Evolutionary conservation across 192 early-diverging fungal genomes (phyloP).

Genomic region (Entomortierella beljakovae): DNA sequence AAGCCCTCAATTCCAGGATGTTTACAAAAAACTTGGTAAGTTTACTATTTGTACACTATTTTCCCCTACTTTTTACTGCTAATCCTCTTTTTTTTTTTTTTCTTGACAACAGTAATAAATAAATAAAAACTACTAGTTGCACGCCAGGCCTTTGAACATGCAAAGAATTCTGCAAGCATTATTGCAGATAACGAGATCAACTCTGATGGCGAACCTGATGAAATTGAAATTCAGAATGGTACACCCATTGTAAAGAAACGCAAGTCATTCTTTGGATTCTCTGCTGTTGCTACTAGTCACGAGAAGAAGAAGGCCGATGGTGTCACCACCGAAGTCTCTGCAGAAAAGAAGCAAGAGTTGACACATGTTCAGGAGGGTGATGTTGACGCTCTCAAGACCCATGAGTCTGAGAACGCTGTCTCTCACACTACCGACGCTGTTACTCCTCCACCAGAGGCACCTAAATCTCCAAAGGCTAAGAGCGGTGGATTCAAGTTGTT

Average conservation of each 20-base stretch:
- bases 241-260: slow-evolving; percentile 51
- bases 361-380: slow-evolving; percentile 47
- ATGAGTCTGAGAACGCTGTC: slow-evolving; percentile 51
- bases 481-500: slow-evolving; percentile 52
- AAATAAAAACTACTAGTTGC: slow-evolving; percentile 16
- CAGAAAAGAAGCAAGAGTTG: slow-evolving; percentile 44
- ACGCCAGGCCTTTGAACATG: slow-evolving; percentile 49
- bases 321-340: slow-evolving; percentile 39
- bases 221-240: slow-evolving; percentile 48
- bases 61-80: too few species aligned
- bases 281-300: slow-evolving; percentile 43
- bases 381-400: slow-evolving; percentile 54
- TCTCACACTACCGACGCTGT: slow-evolving; percentile 48
- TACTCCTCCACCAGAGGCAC: slow-evolving; percentile 29
- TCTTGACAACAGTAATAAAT: background rate
- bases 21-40: slow-evolving; percentile 57
- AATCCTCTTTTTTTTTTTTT: background rate
- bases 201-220: slow-evolving; percentile 51
- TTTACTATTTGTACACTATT: too few species aligned
- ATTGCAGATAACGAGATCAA: slow-evolving; percentile 43
- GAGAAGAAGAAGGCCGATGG: slow-evolving; percentile 49
- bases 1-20: slow-evolving; percentile 42
- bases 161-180: slow-evolving; percentile 38
- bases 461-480: slow-evolving; percentile 50
- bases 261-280: slow-evolving; percentile 54